Conservation (phyloP, 768 basidiomycete genomes). For the Lentinus brumalis region DNA sequence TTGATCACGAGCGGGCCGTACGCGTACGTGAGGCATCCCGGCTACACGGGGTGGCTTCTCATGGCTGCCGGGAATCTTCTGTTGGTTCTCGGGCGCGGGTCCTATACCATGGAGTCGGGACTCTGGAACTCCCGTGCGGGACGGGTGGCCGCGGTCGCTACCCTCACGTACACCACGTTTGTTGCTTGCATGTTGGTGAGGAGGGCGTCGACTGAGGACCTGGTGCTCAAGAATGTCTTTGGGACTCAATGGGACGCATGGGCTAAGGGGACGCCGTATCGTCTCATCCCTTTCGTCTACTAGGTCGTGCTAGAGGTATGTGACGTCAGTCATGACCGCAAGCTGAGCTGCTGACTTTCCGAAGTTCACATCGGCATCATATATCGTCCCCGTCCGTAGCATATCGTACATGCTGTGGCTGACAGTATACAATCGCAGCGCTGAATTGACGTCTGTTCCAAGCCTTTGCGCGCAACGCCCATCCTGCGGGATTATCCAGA, state of each 20-base stretch:
- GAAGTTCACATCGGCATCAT: background rate
- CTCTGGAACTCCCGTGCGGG: background rate
- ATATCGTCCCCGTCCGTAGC: too few relatives aligned
- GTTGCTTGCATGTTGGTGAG: background rate
- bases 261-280: slow-evolving; percentile 8
- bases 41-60: slow-evolving; percentile 17
- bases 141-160: background rate
- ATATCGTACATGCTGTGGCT: too few relatives aligned
- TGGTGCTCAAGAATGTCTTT: slow-evolving; percentile 11
- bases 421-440: too few relatives aligned
- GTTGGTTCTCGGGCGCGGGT: background rate
- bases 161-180: background rate
- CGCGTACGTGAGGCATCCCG: slow-evolving; percentile 22
- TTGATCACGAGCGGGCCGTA: slow-evolving; percentile 22
- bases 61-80: background rate
- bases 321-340: background rate
- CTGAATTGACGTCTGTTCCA: too few relatives aligned
- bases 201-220: slow-evolving; percentile 10
- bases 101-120: background rate
- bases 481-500: too few relatives aligned
- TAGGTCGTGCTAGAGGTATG: background rate
- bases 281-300: slow-evolving; percentile 15
- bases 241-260: slow-evolving; percentile 17
- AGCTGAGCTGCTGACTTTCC: background rate
- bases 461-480: too few relatives aligned